phyloP scores from a whole-genome alignment of 495 filamentous ascomycete species.

The Viridothelium virens region DNA sequence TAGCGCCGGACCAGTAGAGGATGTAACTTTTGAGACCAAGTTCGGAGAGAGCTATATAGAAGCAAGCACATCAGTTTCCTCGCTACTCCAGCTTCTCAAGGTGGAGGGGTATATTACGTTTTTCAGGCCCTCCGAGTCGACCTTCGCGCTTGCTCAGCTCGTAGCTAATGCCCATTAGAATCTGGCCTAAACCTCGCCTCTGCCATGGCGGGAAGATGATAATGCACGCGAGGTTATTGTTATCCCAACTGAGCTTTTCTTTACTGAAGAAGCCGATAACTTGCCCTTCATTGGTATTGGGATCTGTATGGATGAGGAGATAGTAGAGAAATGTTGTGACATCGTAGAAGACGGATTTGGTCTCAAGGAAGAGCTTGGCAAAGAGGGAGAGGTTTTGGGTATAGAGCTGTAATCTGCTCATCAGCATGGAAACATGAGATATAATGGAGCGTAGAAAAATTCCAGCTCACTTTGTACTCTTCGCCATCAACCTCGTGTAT shows the following conservation, averaged over 20 bases:
- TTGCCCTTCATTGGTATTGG: constrained; percentile 36
- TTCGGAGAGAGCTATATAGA: constrained; percentile 56
- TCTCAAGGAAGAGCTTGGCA: constrained; percentile 95
- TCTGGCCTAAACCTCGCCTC: constrained; percentile 72
- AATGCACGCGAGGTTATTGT: constrained; percentile 96
- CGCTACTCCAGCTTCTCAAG: neutral
- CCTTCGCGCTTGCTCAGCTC: constrained; percentile 81
- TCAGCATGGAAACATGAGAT: constrained; percentile 3
- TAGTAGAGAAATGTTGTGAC: constrained; percentile 94
- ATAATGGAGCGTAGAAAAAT: constrained; percentile 9
- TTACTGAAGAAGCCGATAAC: constrained; percentile 97
- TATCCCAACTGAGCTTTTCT: constrained; percentile 97
- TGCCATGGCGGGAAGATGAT: constrained; percentile 95
- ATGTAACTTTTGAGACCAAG: constrained; percentile 72
- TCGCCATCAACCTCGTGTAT: constrained; percentile 94
- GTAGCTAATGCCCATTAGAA: constrained; percentile 90
- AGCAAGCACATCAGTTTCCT: neutral
- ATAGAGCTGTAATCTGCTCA: constrained; percentile 54
- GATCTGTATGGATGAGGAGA: constrained; percentile 62
- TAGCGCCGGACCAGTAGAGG: constrained; percentile 73
- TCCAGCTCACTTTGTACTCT: constrained; percentile 55
- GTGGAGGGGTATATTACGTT: constrained; percentile 38
- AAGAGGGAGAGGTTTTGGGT: constrained; percentile 94
- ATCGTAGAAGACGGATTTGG: constrained; percentile 97
- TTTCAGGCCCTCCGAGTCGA: constrained; percentile 84